Evolutionary conservation across 2,329 filamentous ascomycete species (phyloP).

Genomic region (Paecilomyces formosus): DNA sequence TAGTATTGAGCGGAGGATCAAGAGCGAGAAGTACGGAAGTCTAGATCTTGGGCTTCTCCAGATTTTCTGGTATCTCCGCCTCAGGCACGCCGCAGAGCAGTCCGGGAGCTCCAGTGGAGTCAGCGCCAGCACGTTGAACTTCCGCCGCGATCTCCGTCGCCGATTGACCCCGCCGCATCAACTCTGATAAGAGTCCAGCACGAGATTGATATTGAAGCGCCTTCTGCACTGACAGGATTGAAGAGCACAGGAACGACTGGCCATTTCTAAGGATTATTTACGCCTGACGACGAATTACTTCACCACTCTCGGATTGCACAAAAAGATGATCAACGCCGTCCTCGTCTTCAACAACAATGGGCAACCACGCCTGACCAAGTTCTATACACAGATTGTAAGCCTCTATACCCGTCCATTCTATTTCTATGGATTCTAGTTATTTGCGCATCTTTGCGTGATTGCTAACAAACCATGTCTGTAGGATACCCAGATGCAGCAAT

Average conservation of each 20-base stretch:
- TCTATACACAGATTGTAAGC: constrained; percentile 89
- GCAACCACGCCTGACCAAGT: constrained; percentile 93
- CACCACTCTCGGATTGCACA: not conserved
- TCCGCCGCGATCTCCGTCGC: not conserved
- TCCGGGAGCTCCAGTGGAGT: not conserved
- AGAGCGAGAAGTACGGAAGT: not conserved
- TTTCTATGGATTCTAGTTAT: not conserved
- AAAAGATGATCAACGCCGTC: constrained; percentile 90
- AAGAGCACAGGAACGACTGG: not conserved
- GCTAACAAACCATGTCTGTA: constrained; percentile 31
- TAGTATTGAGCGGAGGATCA: not conserved
- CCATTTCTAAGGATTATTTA: not conserved
- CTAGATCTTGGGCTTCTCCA: constrained; percentile 8
- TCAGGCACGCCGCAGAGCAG: not conserved
- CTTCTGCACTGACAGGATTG: not conserved
- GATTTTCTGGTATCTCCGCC: constrained; percentile 1
- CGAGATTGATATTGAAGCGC: not conserved
- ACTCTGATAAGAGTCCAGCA: not conserved
- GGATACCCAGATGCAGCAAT: constrained; percentile 97
- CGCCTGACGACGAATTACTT: not conserved
- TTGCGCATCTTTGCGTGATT: not conserved
- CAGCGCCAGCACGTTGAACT: not conserved
- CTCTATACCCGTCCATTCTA: not conserved
- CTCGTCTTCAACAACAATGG: constrained; percentile 98
- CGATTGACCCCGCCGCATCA: not conserved